Evolutionary conservation across 306 rosid species (phyloP).

Genomic region (Myrica gale): DNA sequence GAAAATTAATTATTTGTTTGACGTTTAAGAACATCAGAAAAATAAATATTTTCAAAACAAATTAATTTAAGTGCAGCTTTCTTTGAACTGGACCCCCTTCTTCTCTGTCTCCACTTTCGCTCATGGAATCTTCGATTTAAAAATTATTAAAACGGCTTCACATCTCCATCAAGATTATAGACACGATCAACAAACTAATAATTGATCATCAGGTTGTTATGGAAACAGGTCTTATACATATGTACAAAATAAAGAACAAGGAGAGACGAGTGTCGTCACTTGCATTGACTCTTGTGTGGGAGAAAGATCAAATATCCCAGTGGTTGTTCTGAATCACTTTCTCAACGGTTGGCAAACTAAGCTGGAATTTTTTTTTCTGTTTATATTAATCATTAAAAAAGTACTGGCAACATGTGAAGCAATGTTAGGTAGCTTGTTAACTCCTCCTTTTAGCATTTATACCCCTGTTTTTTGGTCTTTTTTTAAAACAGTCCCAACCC

Average conservation of each 20-base stretch:
- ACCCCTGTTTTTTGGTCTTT: neutral
- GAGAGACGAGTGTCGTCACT: slow-evolving; percentile 13
- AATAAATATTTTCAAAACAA: too few species aligned
- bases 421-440: neutral
- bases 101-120: slow-evolving; percentile 9
- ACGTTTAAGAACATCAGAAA: too few species aligned
- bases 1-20: too few species aligned
- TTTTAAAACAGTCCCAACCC: neutral
- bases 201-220: neutral
- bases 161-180: slow-evolving; percentile 12
- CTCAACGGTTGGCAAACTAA: slow-evolving; percentile 50
- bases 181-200: neutral
- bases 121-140: slow-evolving; percentile 15
- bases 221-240: neutral
- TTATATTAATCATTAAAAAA: neutral
- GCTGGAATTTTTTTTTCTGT: slow-evolving; percentile 27
- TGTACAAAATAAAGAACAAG: neutral
- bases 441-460: slow-evolving; percentile 4
- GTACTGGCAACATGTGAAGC: neutral
- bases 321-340: slow-evolving; percentile 21
- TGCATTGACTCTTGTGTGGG: slow-evolving; percentile 32
- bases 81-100: neutral
- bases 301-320: neutral
- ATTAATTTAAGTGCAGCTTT: too few species aligned
- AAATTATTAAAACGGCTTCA: slow-evolving; percentile 21